Percentiles rank a stretch among this genome's conserved stretches.
Evolutionary conservation across 2,329 filamentous ascomycete species (phyloP).

Genomic region (Huntiella bhutanensis): DNA sequence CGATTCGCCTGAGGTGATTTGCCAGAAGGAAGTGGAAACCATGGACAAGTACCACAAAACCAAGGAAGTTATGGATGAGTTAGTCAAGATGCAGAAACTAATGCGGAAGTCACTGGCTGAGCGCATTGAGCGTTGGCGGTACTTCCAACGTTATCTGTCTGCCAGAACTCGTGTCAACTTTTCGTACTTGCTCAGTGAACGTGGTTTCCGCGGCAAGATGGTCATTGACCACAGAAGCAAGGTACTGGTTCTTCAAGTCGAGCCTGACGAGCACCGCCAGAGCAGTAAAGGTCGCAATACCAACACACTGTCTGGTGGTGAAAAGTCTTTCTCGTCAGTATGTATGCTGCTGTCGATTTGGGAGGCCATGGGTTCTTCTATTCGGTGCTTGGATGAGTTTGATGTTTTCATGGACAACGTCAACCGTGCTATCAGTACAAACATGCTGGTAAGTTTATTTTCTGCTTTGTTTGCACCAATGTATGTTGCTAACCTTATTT

Average conservation of each 20-base stretch:
- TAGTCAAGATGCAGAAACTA: conserved; percentile 23
- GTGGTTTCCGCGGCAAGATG: conserved; percentile 70
- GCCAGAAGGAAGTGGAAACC: conserved; percentile 26
- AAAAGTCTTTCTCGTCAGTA: conserved; percentile 95
- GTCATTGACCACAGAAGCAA: conserved; percentile 58
- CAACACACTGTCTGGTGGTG: conserved; percentile 83
- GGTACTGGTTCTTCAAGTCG: conserved; percentile 58
- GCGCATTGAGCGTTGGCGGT: conserved; percentile 57
- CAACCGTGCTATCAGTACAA: conserved; percentile 81
- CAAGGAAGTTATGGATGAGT: conserved; percentile 22
- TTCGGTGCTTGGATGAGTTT: conserved; percentile 91
- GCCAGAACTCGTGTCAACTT: conserved; percentile 74
- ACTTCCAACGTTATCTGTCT: conserved; percentile 71
- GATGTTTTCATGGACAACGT: conserved; percentile 99
- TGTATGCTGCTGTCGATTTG: conserved; percentile 83
- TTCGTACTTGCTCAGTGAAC: conserved; percentile 70
- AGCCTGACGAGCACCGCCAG: conserved; percentile 49
- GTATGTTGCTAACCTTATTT: conserved; percentile 2
- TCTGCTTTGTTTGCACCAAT: background rate
- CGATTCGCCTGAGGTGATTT: conserved; percentile 45
- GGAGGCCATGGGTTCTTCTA: conserved; percentile 94
- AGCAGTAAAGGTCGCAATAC: conserved; percentile 59
- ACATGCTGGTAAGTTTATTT: conserved; percentile 56
- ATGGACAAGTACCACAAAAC: conserved; percentile 23
- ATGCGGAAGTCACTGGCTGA: conserved; percentile 43